Evolutionary conservation across 2,329 filamentous ascomycete species (phyloP).

Genomic region (Neurospora crassa): DNA sequence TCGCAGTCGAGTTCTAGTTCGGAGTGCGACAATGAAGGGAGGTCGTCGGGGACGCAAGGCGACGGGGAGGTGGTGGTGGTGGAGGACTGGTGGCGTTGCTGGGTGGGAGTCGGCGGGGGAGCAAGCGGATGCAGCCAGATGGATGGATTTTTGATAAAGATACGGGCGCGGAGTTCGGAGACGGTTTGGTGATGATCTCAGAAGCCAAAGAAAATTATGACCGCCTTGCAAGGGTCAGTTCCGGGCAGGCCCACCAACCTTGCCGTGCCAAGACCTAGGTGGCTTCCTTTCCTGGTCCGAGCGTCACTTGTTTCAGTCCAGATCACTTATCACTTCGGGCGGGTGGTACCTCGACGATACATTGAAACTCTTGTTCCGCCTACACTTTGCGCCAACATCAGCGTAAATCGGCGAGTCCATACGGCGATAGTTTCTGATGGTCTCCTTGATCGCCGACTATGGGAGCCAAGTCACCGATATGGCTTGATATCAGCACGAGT

Average conservation of each 20-base stretch:
- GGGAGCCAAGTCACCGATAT: not conserved
- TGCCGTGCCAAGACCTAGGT: not conserved
- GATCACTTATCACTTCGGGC: not conserved
- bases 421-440: not conserved
- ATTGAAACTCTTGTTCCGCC: not conserved
- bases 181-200: constrained; percentile 13
- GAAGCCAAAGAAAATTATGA: constrained; percentile 15
- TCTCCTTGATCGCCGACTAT: not conserved
- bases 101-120: not conserved
- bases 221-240: constrained; percentile 5
- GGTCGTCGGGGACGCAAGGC: not conserved
- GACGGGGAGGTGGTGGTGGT: constrained; percentile 3
- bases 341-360: not conserved
- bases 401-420: not conserved
- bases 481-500: not conserved
- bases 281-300: not conserved
- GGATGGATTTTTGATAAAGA: not conserved
- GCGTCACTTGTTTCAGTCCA: not conserved
- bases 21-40: not conserved
- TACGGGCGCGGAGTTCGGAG: constrained; percentile 5
- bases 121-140: not conserved
- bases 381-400: not conserved
- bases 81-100: not conserved
- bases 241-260: not conserved
- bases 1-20: not conserved